Percentiles rank a stretch among this genome's conserved stretches.
Conservation (phyloP, 805 yeast species). For the Starmerella scarabaei region DNA sequence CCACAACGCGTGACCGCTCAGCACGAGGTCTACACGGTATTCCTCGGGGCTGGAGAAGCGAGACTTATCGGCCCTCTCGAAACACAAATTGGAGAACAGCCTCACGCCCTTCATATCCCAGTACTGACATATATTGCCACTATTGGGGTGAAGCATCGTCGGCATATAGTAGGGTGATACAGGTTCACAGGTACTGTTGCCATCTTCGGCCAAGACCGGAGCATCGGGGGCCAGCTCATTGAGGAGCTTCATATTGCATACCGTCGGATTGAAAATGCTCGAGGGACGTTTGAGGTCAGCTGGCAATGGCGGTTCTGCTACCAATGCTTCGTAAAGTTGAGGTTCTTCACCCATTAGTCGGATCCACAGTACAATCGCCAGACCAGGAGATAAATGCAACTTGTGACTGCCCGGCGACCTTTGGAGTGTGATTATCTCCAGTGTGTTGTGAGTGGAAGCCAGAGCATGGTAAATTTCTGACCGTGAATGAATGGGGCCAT, state of each 20-base stretch:
- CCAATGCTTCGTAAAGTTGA: constrained; percentile 43
- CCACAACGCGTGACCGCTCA: constrained; percentile 63
- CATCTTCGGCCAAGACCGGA: too few species aligned
- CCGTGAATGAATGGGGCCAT: not conserved
- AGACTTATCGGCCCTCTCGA: constrained; percentile 15
- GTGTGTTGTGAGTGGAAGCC: constrained; percentile 48
- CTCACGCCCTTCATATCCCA: constrained; percentile 62
- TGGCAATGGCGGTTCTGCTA: not conserved
- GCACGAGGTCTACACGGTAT: constrained; percentile 32
- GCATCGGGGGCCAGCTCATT: too few species aligned
- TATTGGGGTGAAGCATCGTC: constrained; percentile 78
- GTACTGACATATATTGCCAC: constrained; percentile 69
- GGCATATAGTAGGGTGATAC: constrained; percentile 53
- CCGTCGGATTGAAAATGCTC: too few species aligned
- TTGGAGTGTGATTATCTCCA: constrained; percentile 57
- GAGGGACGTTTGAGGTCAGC: too few species aligned
- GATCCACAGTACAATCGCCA: constrained; percentile 52
- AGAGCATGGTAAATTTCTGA: constrained; percentile 28
- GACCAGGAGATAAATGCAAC: constrained; percentile 45
- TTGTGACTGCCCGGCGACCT: constrained; percentile 44
- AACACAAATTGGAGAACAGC: constrained; percentile 35
- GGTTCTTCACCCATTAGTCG: constrained; percentile 53
- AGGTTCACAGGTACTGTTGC: not conserved
- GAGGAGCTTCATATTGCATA: too few species aligned
- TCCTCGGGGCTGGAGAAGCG: constrained; percentile 16